Evolutionary conservation across 2,329 filamentous ascomycete genomes (phyloP).

Genomic region (Calcarisporium arbuscula): DNA sequence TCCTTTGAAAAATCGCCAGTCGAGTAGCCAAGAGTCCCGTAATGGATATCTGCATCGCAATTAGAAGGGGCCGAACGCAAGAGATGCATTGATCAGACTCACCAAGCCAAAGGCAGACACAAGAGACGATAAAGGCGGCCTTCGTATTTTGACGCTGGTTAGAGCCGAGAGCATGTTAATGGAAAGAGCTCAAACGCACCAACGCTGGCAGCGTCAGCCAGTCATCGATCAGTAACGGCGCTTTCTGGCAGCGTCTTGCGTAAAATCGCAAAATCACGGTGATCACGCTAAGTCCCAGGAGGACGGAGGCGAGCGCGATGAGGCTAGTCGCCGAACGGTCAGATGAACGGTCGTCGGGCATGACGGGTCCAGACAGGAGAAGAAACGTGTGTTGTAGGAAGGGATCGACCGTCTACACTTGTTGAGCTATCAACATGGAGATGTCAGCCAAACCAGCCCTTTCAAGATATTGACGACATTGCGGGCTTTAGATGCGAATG

Average conservation of each 20-base stretch:
- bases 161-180: too few relatives aligned
- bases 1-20: not conserved
- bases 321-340: not conserved
- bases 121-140: too few relatives aligned
- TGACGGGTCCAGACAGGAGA: too few relatives aligned
- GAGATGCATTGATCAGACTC: too few relatives aligned
- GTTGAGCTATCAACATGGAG: too few relatives aligned
- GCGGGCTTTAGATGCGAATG: too few relatives aligned
- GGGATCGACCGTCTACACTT: too few relatives aligned
- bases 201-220: slow-evolving; percentile 8
- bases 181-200: slow-evolving; percentile 8
- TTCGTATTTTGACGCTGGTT: too few relatives aligned
- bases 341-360: not conserved
- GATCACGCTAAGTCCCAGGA: slow-evolving; percentile 2
- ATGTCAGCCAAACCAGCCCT: too few relatives aligned
- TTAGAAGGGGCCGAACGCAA: too few relatives aligned
- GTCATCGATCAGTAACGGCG: slow-evolving; percentile 12
- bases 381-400: too few relatives aligned
- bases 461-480: too few relatives aligned
- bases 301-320: not conserved
- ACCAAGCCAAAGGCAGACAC: not conserved
- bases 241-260: slow-evolving; percentile 8
- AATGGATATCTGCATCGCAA: not conserved
- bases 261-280: slow-evolving; percentile 12
- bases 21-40: slow-evolving; percentile 1